Percentiles rank a stretch among this genome's conserved stretches.
phyloP scores from a whole-genome alignment of 176 grass and related monocot genomes.

The Stipa capillata region DNA sequence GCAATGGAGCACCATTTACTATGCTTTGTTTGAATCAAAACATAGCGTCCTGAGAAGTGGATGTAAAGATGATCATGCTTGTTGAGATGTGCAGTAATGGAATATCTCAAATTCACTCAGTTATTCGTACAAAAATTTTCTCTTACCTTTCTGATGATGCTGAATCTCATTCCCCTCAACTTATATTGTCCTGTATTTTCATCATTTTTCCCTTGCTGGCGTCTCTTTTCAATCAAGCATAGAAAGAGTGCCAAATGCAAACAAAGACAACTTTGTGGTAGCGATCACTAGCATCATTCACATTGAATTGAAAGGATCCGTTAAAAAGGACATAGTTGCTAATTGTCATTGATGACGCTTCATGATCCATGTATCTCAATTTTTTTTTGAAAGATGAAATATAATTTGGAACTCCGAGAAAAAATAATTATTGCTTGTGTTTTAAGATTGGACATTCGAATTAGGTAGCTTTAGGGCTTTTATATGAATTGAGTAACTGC shows the following conservation, averaged over 20 bases:
- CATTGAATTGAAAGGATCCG: not conserved
- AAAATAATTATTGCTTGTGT: not conserved
- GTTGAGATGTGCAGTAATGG: not conserved
- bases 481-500: not conserved
- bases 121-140: not conserved
- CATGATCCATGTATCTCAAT: not conserved
- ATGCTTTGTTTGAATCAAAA: not conserved
- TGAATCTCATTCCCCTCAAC: not conserved
- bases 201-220: not conserved
- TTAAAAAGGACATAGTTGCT: not conserved
- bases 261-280: not conserved
- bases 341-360: not conserved
- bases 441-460: not conserved
- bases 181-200: not conserved
- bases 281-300: not conserved
- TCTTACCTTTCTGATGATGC: not conserved
- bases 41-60: not conserved
- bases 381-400: not conserved
- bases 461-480: not conserved
- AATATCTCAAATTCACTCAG: not conserved
- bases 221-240: slow-evolving; percentile 6
- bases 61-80: not conserved
- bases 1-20: not conserved
- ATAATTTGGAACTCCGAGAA: not conserved
- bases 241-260: slow-evolving; percentile 6